Base-by-base conservation (phyloP, 805 yeast species). In the Danielozyma ontarioensis region DNA sequence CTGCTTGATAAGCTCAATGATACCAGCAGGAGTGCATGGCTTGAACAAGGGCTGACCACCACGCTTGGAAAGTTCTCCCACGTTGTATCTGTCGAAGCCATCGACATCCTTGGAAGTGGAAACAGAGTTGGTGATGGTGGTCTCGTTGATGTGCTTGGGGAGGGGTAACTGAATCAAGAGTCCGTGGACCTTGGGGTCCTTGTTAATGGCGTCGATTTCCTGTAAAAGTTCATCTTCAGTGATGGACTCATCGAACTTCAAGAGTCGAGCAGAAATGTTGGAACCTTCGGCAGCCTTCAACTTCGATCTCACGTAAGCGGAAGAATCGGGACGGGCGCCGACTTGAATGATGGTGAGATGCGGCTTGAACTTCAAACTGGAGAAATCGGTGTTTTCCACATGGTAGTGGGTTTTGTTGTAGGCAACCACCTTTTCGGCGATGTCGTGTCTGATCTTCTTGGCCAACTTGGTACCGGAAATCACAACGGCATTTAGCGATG, bases 11-110 rank as follows among this genome's bases (percentile, higher is more conserved):
- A 90, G 66, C 50, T 79, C 83, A 68, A 90, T 80, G 49, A 88
- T 77, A 37, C 98, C 98, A 62, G 81, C 79, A 35, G 98, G 98
- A 18, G 98, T 90, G 65, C 97, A 90, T 23, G 98, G 97, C 44
- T 81, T 70, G 60, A 87, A 89, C 39, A 67, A 62, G 21, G 97
- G 96, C 24, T 66, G 55, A 15, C 97, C 96, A 33, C 86, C 86
- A 45, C 84, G 78, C 61, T 88, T 87, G 47, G 89, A 76, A 38
- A 90, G 72, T 54, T 90, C 97, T 39, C 97, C 97, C 36, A 86
- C 79, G 57, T 93, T 93, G 50, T 70, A 72, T 35, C 88, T 78
- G 27, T 89, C 93, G 51, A 90, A 93, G 2, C 98, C 98, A 58
- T 90, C 98, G 29, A 93, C 96, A 51, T 90, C 98, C 64, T 90